phyloP scores from a whole-genome alignment of 371 early-diverging fungal genomes.

The Haplosporangium sp. region DNA sequence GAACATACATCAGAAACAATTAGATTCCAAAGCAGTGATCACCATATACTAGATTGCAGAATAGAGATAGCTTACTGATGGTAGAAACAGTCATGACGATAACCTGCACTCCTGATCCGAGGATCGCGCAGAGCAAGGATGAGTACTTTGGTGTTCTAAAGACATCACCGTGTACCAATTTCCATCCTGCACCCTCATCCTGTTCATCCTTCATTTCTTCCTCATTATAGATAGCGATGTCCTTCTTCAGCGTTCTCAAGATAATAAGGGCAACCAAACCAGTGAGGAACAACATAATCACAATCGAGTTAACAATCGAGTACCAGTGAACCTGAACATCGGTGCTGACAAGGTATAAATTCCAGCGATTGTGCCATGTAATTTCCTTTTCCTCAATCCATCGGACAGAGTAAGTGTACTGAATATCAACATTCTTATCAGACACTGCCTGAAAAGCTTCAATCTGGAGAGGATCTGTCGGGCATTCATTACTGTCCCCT shows the following conservation, averaged over 20 bases:
- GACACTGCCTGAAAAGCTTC: conserved; percentile 56
- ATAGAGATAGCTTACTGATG: conserved; percentile 48
- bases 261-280: conserved; percentile 91
- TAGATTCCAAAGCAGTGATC: not conserved
- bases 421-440: conserved; percentile 50
- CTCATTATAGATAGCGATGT: conserved; percentile 84
- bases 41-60: not conserved
- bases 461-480: conserved; percentile 42
- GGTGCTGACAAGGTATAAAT: conserved; percentile 59
- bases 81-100: conserved; percentile 71
- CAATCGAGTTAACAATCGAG: conserved; percentile 80
- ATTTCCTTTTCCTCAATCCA: conserved; percentile 69
- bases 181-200: conserved; percentile 94
- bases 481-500: conserved; percentile 32
- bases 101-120: conserved; percentile 87
- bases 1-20: not conserved
- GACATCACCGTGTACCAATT: conserved; percentile 93
- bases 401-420: conserved; percentile 71
- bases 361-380: conserved; percentile 70
- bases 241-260: conserved; percentile 87
- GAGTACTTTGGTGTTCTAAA: conserved; percentile 76
- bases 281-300: conserved; percentile 81
- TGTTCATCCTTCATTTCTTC: conserved; percentile 84
- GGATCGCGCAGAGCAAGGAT: conserved; percentile 74
- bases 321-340: conserved; percentile 67